Evolutionary conservation across 2,329 filamentous ascomycete species (phyloP).

Genomic region (Rhexocercosporidium sp.): DNA sequence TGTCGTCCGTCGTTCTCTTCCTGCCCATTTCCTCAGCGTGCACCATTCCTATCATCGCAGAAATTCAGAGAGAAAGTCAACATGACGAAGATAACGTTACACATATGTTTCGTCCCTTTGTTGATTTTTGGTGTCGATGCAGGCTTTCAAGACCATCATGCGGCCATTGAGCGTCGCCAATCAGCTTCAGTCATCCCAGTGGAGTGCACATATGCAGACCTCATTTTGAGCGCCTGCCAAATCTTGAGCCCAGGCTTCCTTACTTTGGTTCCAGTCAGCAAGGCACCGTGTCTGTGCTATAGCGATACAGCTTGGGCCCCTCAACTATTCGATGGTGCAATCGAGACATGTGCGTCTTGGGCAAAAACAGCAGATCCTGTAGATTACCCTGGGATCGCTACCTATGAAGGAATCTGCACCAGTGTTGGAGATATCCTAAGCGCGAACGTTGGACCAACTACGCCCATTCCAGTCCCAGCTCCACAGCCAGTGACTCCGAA

Average conservation of each 20-base stretch:
- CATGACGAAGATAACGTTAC: not conserved
- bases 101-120: not conserved
- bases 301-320: conserved; percentile 17
- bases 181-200: not conserved
- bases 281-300: conserved; percentile 13
- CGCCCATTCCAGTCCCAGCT: not conserved
- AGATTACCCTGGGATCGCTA: conserved; percentile 13
- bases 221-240: not conserved
- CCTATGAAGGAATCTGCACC: conserved; percentile 23
- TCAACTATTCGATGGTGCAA: conserved; percentile 24
- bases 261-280: not conserved
- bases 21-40: not conserved
- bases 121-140: not conserved
- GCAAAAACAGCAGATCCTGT: conserved; percentile 17
- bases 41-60: too few relatives aligned
- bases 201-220: not conserved
- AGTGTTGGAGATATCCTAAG: conserved; percentile 1
- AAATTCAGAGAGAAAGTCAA: not conserved
- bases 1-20: not conserved
- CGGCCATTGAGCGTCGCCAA: not conserved
- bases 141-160: conserved; percentile 1
- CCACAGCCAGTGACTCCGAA: conserved; percentile 4
- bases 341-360: conserved; percentile 24
- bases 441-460: not conserved
- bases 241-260: not conserved